Percentiles rank a stretch among this genome's conserved stretches.
phyloP scores from a whole-genome alignment of 352 stramenopile species.

The Globisporangium nagaii region DNA sequence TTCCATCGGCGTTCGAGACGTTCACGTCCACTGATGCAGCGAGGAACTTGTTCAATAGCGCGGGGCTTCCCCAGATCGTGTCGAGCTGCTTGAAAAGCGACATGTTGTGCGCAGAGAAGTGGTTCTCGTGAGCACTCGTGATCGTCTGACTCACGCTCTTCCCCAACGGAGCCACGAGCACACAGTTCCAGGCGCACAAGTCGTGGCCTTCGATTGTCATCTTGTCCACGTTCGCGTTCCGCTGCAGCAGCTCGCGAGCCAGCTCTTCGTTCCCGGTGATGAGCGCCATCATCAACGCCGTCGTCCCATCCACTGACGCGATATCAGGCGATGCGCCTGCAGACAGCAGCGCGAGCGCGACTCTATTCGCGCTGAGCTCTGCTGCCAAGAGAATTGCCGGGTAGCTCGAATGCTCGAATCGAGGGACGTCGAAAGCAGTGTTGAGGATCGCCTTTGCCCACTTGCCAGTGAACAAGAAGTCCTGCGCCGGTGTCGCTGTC shows the following conservation, averaged over 20 bases:
- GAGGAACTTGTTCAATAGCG: constrained; percentile 30
- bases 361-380: constrained; percentile 27
- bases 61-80: constrained; percentile 24
- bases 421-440: constrained; percentile 21
- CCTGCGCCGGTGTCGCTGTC: not conserved
- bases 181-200: constrained; percentile 53
- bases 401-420: constrained; percentile 52
- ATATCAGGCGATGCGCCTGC: constrained; percentile 32
- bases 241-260: constrained; percentile 19
- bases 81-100: constrained; percentile 27
- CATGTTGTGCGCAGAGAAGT: constrained; percentile 13
- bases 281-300: constrained; percentile 56
- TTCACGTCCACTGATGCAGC: constrained; percentile 41
- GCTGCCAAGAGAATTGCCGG: constrained; percentile 45
- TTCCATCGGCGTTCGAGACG: constrained; percentile 47
- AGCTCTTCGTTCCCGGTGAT: constrained; percentile 37
- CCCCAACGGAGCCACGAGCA: constrained; percentile 25
- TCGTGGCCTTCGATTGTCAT: constrained; percentile 48
- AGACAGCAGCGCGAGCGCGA: constrained; percentile 31
- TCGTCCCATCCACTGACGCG: constrained; percentile 26
- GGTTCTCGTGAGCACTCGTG: constrained; percentile 8
- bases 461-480: constrained; percentile 11
- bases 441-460: constrained; percentile 55
- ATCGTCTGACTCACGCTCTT: constrained; percentile 12
- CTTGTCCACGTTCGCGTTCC: constrained; percentile 38